Conservation (phyloP, 768 basidiomycete genomes). For the Amanita pseudoporphyria region DNA sequence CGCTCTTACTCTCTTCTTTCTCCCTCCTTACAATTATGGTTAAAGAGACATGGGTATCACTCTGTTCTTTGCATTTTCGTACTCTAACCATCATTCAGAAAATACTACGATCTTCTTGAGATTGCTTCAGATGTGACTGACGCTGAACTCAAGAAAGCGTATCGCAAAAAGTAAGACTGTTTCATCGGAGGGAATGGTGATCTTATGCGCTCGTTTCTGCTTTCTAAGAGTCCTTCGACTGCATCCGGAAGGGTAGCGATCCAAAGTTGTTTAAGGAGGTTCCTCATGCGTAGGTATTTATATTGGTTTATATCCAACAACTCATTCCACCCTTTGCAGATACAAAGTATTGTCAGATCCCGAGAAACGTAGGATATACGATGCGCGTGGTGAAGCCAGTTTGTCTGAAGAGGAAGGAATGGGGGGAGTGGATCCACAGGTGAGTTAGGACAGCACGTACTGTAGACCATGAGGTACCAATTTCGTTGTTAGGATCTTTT, state of each 20-base stretch:
- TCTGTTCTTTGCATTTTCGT: background rate
- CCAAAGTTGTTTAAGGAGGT: constrained; percentile 97
- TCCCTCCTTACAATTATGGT: constrained; percentile 39
- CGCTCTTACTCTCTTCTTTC: constrained; percentile 11
- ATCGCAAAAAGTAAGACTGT: constrained; percentile 72
- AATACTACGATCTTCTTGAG: constrained; percentile 91
- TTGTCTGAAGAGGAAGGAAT: constrained; percentile 78
- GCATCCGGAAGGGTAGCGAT: constrained; percentile 92
- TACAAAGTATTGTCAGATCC: constrained; percentile 91
- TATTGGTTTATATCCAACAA: constrained; percentile 8
- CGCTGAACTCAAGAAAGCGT: constrained; percentile 86
- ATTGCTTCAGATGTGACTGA: constrained; percentile 73
- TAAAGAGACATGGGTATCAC: constrained; percentile 50
- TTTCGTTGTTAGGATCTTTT: constrained; percentile 66
- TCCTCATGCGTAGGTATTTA: constrained; percentile 75
- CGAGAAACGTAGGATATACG: constrained; percentile 75
- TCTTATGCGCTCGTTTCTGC: constrained; percentile 5
- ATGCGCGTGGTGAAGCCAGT: constrained; percentile 89
- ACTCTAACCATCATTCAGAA: constrained; percentile 32
- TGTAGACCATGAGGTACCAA: constrained; percentile 1
- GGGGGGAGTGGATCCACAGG: constrained; percentile 96
- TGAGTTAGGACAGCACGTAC: constrained; percentile 22
- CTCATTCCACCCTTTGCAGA: constrained; percentile 27
- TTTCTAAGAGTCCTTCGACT: constrained; percentile 62
- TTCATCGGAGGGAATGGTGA: background rate